These are phyloP conservation scores for Penicillium simplicissimum DNA, from an alignment of 495 filamentous ascomycete species.

Conservation along the genomic window DNA sequence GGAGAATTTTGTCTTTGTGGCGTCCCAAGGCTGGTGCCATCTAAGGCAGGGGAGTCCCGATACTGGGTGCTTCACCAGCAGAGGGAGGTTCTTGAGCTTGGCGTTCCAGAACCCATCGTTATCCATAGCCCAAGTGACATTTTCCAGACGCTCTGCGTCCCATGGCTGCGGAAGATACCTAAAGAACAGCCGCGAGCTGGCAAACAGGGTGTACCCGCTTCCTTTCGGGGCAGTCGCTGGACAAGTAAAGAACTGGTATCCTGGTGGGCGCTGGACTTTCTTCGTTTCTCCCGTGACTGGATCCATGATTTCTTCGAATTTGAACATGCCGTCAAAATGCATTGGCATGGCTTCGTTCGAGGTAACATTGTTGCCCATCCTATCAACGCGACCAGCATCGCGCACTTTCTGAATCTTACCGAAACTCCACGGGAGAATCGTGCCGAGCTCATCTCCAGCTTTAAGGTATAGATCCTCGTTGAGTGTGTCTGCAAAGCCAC, in stretches of 20 bases:
- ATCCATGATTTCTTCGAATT: constrained; percentile 41
- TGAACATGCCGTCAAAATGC: constrained; percentile 58
- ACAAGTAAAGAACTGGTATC: constrained; percentile 56
- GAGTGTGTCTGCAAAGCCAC: constrained; percentile 50
- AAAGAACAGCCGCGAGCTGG: constrained; percentile 51
- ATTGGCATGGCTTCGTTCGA: constrained; percentile 57
- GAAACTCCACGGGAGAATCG: constrained; percentile 48
- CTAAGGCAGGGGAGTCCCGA: constrained; percentile 48
- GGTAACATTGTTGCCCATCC: constrained; percentile 47
- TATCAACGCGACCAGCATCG: constrained; percentile 37
- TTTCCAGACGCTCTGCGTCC: constrained; percentile 38
- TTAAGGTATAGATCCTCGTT: constrained; percentile 45
- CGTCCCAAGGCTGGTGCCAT: constrained; percentile 57
- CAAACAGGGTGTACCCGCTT: constrained; percentile 54
- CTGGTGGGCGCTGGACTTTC: constrained; percentile 29
- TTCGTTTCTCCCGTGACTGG: constrained; percentile 28
- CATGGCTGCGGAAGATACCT: constrained; percentile 46
- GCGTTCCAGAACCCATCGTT: constrained; percentile 43
- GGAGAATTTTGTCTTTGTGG: constrained; percentile 49
- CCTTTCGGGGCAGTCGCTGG: constrained; percentile 47
- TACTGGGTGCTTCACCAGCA: constrained; percentile 51
- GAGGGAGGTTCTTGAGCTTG: constrained; percentile 40
- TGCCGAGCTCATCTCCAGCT: constrained; percentile 48
- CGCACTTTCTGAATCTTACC: constrained; percentile 52
- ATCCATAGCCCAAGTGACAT: constrained; percentile 44